Evolutionary conservation across 495 filamentous ascomycete genomes (phyloP).

Genomic region (Hypoxylon cercidicola): DNA sequence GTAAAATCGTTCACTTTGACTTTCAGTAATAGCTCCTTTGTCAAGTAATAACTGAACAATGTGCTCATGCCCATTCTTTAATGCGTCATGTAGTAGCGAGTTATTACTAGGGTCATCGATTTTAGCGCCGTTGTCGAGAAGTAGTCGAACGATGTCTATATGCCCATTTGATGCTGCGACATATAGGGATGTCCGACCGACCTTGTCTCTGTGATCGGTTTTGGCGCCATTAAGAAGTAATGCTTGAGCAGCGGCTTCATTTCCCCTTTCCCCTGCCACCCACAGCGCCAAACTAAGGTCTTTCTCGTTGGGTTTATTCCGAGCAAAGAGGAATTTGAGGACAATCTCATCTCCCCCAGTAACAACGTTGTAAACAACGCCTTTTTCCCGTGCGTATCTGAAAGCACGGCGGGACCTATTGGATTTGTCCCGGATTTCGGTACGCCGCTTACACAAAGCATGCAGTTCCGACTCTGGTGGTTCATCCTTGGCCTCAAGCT

Average conservation of each 20-base stretch:
- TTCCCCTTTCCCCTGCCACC: too few relatives aligned
- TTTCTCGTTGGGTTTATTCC: background rate
- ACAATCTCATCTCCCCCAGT: background rate
- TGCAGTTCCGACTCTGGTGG: background rate
- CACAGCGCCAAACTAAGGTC: too few relatives aligned
- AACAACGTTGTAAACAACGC: background rate
- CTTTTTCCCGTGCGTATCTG: background rate
- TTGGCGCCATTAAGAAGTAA: too few relatives aligned
- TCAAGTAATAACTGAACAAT: conserved; percentile 3
- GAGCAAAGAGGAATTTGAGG: background rate
- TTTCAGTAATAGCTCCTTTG: background rate
- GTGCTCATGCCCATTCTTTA: too few relatives aligned
- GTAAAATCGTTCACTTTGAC: background rate
- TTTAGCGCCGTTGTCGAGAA: background rate
- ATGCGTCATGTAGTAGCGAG: background rate
- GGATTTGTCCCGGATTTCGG: too few relatives aligned
- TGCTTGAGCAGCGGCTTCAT: too few relatives aligned
- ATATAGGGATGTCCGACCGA: too few relatives aligned
- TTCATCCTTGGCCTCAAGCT: background rate
- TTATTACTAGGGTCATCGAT: background rate
- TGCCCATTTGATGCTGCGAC: background rate
- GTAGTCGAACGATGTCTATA: background rate
- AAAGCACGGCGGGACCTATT: background rate
- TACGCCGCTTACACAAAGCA: background rate
- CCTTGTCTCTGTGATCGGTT: too few relatives aligned